These are phyloP conservation scores for Lipomyces kockii DNA, from an alignment of 805 yeast species.

Conservation along the genomic window DNA sequence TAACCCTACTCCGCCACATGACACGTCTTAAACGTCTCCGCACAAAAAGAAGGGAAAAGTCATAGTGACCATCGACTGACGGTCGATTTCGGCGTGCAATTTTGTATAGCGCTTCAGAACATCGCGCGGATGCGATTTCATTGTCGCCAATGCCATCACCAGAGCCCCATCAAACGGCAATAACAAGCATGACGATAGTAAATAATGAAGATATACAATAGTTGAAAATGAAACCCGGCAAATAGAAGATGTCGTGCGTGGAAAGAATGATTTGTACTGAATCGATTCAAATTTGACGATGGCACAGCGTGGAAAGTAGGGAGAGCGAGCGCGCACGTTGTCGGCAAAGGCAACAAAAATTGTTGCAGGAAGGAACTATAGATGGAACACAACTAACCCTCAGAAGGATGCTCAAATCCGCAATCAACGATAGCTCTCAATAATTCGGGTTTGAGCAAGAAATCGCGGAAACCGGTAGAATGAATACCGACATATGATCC, in stretches of 20 bases:
- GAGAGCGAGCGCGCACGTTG: constrained; percentile 7
- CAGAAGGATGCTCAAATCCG: constrained; percentile 99
- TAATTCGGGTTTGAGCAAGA: constrained; percentile 93
- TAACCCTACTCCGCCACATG: neutral
- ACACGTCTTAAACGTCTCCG: neutral
- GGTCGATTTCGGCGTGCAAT: neutral
- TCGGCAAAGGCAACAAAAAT: constrained; percentile 2
- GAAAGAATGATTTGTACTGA: neutral
- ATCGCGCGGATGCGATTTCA: neutral
- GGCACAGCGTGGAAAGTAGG: neutral
- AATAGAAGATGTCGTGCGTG: neutral
- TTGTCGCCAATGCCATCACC: neutral
- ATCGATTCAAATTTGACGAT: neutral
- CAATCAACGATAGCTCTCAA: constrained; percentile 97
- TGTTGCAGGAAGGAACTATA: constrained; percentile 9
- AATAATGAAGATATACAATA: neutral
- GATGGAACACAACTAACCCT: constrained; percentile 63
- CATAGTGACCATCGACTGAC: neutral
- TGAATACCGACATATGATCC: constrained; percentile 98
- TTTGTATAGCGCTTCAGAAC: neutral
- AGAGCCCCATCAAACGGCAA: too few relatives aligned
- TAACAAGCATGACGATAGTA: too few relatives aligned
- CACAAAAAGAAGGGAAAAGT: neutral
- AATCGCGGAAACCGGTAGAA: constrained; percentile 98
- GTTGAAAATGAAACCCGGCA: neutral